Base-by-base conservation (phyloP, 1,284 basidiomycete genomes). In the Moniliophthora roreri region DNA sequence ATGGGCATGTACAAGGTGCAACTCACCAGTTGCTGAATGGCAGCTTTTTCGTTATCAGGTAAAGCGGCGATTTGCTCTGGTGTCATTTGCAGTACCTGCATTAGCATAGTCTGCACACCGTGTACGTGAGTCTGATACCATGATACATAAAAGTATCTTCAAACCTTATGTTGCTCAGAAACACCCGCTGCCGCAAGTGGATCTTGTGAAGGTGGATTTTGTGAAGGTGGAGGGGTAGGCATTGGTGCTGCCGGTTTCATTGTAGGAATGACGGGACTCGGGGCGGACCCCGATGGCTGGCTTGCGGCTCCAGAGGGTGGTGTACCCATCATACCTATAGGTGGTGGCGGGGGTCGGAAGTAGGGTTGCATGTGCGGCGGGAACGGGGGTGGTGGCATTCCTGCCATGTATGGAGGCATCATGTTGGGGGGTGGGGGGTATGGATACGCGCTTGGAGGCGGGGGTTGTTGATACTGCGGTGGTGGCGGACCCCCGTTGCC, bases 61-160 rank as follows among this genome's bases (percentile, higher is more conserved):
- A 98, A 72, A 6, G 82, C 84, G 53, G 85, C 87, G 62, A 99
- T 91, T 70, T 98, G 94, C 45, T 93, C 93, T 37, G 82, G 87
- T 0, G 91, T 91, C 63, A 99, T 72, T 55, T 80, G 82, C 28
- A 99, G 73, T 0, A 98, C 94, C 72, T 95, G 93, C 67, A 91
- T 77, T 42, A 95, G 66, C 85, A 94, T 91, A 23, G 81, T 77
- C 90, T 93, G 63, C 20, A 51, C 15, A 60, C 44, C 15, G 56
- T 37, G 40, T 9, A 39, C 16, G 11, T 26, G 11, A 49, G 28
- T 13, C 16, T 24, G 23, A 35, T 4, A 15, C 20, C 7, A 11
- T 13, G n/a, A 42, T 28, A 44, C 20, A n/a, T 53, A 36, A 55
- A 34, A 46, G 20, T 4, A 1, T 39, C 21, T 20, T 60, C 67